Conservation (phyloP, 441 rosid species). For the Adansonia rubrostipa region DNA sequence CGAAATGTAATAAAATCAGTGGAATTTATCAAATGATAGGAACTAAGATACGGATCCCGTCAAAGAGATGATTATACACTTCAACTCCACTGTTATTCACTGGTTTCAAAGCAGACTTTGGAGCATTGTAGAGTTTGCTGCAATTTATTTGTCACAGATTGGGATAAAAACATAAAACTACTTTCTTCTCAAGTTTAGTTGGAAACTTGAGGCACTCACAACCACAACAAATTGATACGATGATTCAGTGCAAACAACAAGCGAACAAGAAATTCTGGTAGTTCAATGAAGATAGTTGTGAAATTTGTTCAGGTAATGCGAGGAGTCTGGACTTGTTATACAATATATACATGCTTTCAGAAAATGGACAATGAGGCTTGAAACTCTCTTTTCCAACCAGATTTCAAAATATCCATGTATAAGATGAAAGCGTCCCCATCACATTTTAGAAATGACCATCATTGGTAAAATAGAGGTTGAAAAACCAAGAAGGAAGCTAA, state of each 20-base stretch:
- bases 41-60: not conserved
- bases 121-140: not conserved
- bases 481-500: not conserved
- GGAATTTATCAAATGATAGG: not conserved
- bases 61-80: not conserved
- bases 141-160: not conserved
- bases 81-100: not conserved
- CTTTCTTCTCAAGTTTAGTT: not conserved
- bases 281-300: not conserved
- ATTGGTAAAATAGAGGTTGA: not conserved
- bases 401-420: constrained; percentile 5
- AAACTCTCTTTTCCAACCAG: not conserved
- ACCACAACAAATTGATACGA: not conserved
- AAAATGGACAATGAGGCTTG: not conserved
- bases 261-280: not conserved
- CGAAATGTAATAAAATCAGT: not conserved
- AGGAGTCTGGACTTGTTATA: not conserved
- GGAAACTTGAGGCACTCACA: not conserved
- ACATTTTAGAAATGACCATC: not conserved
- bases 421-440: not conserved
- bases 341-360: not conserved
- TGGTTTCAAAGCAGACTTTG: not conserved
- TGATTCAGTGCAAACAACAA: not conserved
- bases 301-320: not conserved
- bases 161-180: not conserved